phyloP scores from a whole-genome alignment of 2,329 filamentous ascomycete genomes.

The Diaporthe longicolla region DNA sequence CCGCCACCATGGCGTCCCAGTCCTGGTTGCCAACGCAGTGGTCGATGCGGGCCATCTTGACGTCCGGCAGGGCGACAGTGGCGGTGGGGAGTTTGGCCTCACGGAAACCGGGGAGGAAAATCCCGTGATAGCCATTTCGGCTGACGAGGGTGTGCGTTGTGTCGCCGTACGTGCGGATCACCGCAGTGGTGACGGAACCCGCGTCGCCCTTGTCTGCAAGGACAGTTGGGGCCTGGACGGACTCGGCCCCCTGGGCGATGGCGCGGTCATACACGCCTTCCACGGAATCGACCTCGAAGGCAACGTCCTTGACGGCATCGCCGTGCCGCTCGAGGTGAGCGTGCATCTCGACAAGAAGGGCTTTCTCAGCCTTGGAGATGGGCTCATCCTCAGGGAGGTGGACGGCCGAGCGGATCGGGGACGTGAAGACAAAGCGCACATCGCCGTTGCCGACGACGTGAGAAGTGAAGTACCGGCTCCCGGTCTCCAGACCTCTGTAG shows the following conservation, averaged over 20 bases:
- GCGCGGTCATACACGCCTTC: constrained; percentile 83
- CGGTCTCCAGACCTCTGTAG: constrained; percentile 90
- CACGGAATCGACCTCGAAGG: constrained; percentile 94
- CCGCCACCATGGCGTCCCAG: constrained; percentile 86
- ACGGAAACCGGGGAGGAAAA: constrained; percentile 88
- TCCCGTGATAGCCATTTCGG: constrained; percentile 76
- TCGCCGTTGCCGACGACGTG: constrained; percentile 85
- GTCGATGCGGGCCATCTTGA: constrained; percentile 84
- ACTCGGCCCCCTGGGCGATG: constrained; percentile 72
- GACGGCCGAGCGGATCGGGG: constrained; percentile 76
- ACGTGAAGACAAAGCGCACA: constrained; percentile 87
- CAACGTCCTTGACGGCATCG: constrained; percentile 94
- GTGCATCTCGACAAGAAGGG: constrained; percentile 81
- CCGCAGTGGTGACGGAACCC: constrained; percentile 80
- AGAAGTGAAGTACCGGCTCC: constrained; percentile 83
- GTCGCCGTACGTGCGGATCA: constrained; percentile 93
- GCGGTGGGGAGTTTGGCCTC: constrained; percentile 60
- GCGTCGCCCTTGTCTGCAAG: constrained; percentile 69
- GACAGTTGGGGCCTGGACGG: constrained; percentile 73
- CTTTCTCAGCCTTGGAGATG: constrained; percentile 74
- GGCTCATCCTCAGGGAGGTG: constrained; percentile 71
- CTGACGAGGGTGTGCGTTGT: constrained; percentile 94
- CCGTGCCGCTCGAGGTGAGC: constrained; percentile 88
- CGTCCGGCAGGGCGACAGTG: constrained; percentile 67
- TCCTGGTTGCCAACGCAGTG: constrained; percentile 98